phyloP scores from a whole-genome alignment of 2,329 filamentous ascomycete genomes.

The Geoglossum cookeanum region DNA sequence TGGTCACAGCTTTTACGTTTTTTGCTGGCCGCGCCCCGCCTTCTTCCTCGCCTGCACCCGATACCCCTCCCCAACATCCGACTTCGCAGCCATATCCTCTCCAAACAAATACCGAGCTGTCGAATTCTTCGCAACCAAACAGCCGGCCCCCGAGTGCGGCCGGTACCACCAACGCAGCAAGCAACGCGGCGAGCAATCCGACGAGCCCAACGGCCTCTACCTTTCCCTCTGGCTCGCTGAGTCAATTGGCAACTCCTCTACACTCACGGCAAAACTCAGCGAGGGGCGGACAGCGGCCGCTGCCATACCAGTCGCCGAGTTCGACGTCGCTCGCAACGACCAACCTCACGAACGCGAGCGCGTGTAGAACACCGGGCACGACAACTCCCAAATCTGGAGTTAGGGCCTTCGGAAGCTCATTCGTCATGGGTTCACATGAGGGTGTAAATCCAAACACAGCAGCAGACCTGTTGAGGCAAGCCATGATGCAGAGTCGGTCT shows the following conservation, averaged over 20 bases:
- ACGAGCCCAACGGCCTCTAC: background rate
- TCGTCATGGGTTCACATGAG: conserved; percentile 24
- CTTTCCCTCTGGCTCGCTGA: background rate
- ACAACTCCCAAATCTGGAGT: background rate
- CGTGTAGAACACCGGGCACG: background rate
- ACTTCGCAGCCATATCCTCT: conserved; percentile 1
- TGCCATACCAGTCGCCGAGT: background rate
- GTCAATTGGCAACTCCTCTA: conserved; percentile 1
- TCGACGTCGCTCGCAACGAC: background rate
- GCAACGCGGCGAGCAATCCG: background rate
- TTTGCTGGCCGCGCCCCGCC: conserved; percentile 1
- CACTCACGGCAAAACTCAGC: conserved; percentile 3
- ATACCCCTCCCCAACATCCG: conserved; percentile 3
- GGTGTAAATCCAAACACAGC: conserved; percentile 31
- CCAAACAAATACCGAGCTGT: background rate
- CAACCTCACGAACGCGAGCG: background rate
- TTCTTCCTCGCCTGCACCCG: conserved; percentile 1
- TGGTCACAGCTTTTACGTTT: conserved; percentile 1
- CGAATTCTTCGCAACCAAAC: background rate
- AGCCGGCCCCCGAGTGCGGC: background rate
- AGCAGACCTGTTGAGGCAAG: conserved; percentile 37
- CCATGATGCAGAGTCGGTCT: conserved; percentile 30
- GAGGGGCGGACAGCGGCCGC: background rate
- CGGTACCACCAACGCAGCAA: background rate
- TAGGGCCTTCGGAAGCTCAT: background rate